Conservation (phyloP, 805 yeast species). For the Candida glaebosa region DNA sequence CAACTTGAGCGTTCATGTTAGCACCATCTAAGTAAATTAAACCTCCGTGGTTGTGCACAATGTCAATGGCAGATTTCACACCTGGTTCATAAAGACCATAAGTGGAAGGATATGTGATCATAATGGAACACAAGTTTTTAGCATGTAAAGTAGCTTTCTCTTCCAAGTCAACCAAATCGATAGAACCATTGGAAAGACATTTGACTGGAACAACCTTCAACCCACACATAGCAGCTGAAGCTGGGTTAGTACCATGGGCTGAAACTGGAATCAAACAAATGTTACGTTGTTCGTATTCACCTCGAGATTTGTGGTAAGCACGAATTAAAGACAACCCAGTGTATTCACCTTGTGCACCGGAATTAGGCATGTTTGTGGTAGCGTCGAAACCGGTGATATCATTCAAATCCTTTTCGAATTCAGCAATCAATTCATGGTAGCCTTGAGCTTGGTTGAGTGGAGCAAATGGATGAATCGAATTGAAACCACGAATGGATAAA, state of each 20-base stretch:
- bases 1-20: conserved; percentile 98
- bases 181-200: conserved; percentile 80
- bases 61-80: conserved; percentile 77
- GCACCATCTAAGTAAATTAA: conserved; percentile 98
- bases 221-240: conserved; percentile 97
- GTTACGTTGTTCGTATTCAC: conserved; percentile 66
- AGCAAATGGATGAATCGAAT: conserved; percentile 86
- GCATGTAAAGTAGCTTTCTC: conserved; percentile 68
- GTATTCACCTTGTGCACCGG: conserved; percentile 99
- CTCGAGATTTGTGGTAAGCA: conserved; percentile 66
- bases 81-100: conserved; percentile 96
- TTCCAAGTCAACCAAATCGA: conserved; percentile 74
- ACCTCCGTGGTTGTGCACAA: conserved; percentile 84
- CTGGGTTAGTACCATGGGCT: conserved; percentile 99
- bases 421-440: conserved; percentile 68
- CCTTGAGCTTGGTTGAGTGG: conserved; percentile 90
- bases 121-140: conserved; percentile 76
- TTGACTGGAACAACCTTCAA: conserved; percentile 90
- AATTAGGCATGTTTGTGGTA: conserved; percentile 91
- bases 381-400: conserved; percentile 92
- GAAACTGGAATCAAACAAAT: conserved; percentile 93
- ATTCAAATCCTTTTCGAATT: conserved; percentile 79
- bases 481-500: conserved; percentile 91
- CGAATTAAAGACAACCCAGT: conserved; percentile 87
- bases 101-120: conserved; percentile 98